These are phyloP conservation scores for Crucibulum laeve DNA, from an alignment of 768 basidiomycete genomes.

Conservation along the genomic window DNA sequence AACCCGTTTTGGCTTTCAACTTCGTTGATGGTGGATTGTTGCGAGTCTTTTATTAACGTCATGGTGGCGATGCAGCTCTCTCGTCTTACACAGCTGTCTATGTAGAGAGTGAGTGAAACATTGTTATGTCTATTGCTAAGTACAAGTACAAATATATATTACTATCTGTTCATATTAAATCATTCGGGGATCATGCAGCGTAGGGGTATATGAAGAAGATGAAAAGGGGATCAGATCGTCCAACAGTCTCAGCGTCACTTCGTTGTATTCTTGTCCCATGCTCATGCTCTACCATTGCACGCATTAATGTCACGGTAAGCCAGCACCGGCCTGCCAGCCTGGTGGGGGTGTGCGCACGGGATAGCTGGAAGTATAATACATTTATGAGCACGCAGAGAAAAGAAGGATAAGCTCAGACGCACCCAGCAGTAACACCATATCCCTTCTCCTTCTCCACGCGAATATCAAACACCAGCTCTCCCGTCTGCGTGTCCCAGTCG, in stretches of 20 bases:
- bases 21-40: too few relatives aligned
- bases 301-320: neutral
- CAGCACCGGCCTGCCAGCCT: conserved; percentile 10
- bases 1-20: too few relatives aligned
- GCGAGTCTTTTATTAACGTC: too few relatives aligned
- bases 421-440: conserved; percentile 77
- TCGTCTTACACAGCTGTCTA: too few relatives aligned
- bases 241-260: too few relatives aligned
- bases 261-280: too few relatives aligned
- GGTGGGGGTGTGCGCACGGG: conserved; percentile 38
- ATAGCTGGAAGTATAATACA: conserved; percentile 29
- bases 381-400: conserved; percentile 1
- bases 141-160: too few relatives aligned
- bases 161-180: neutral
- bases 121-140: too few relatives aligned
- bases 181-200: neutral
- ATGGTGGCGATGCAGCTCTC: too few relatives aligned
- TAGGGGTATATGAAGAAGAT: conserved; percentile 1
- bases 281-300: too few relatives aligned
- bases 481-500: conserved; percentile 48
- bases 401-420: conserved; percentile 18
- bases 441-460: conserved; percentile 86
- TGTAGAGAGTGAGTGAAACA: too few relatives aligned
- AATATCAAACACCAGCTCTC: conserved; percentile 77
- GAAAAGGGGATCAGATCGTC: neutral